phyloP scores from a whole-genome alignment of 2,329 filamentous ascomycete genomes.

The Venturia carpophila region DNA sequence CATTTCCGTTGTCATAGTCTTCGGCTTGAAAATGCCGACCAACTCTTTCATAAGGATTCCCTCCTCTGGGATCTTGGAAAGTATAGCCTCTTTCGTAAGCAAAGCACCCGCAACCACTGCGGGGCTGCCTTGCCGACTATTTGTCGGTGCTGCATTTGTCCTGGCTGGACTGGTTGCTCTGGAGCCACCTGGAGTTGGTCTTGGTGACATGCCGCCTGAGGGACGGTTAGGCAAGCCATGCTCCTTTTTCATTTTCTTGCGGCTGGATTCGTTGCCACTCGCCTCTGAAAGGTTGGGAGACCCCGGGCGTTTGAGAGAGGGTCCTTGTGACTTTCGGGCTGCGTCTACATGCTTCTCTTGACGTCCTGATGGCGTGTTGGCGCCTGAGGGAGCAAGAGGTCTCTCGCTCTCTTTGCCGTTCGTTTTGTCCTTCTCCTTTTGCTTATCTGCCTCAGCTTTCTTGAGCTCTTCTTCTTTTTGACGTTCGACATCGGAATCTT shows the following conservation, averaged over 20 bases:
- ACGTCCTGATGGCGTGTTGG: conserved; percentile 56
- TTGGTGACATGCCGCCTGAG: conserved; percentile 50
- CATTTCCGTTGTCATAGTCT: conserved; percentile 31
- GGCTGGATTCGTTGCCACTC: conserved; percentile 80
- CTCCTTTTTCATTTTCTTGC: conserved; percentile 56
- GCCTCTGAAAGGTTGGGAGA: conserved; percentile 85
- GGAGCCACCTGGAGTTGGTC: conserved; percentile 25
- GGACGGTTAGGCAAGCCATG: conserved; percentile 47
- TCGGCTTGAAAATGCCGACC: conserved; percentile 35
- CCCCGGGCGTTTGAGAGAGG: conserved; percentile 64
- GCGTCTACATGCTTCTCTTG: conserved; percentile 46
- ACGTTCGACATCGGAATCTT: conserved; percentile 59
- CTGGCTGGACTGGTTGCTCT: conserved; percentile 29
- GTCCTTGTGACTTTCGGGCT: conserved; percentile 43
- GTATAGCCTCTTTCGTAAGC: conserved; percentile 39
- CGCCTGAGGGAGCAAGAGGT: conserved; percentile 50
- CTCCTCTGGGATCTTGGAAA: conserved; percentile 36
- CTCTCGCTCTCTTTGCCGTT: conserved; percentile 36
- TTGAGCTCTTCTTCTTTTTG: conserved; percentile 44
- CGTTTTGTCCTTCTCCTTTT: conserved; percentile 36
- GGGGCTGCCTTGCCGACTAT: conserved; percentile 15
- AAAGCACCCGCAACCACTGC: conserved; percentile 23
- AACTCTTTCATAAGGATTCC: conserved; percentile 38
- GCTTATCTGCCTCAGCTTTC: conserved; percentile 41
- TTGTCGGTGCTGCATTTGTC: conserved; percentile 20